Conservation (phyloP, 1,139 yeast species). For the Suhomyces wounanorum region DNA sequence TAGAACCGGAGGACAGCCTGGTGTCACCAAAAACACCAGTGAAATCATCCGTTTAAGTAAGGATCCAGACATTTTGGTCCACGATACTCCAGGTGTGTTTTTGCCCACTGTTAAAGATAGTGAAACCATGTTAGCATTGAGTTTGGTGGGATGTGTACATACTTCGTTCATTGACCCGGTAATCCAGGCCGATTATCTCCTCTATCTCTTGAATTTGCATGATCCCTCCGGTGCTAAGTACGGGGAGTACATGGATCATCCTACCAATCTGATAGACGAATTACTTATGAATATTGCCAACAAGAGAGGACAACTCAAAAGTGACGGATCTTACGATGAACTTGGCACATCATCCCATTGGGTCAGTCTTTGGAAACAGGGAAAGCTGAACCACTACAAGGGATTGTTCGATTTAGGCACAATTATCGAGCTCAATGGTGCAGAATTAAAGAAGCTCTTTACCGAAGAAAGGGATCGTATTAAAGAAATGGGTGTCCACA, state of each 20-base stretch:
- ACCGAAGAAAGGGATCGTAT: slow-evolving; percentile 37
- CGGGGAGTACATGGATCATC: slow-evolving; percentile 52
- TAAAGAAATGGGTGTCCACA: slow-evolving; percentile 29
- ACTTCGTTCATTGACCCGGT: slow-evolving; percentile 75
- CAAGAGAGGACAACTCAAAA: slow-evolving; percentile 36
- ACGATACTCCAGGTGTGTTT: slow-evolving; percentile 94
- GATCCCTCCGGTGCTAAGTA: slow-evolving; percentile 50
- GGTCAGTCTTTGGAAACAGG: slow-evolving; percentile 69
- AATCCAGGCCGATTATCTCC: slow-evolving; percentile 81
- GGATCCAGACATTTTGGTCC: slow-evolving; percentile 68
- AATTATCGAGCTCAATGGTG: slow-evolving; percentile 31
- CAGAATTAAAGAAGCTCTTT: slow-evolving; percentile 27
- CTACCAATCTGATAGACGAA: slow-evolving; percentile 74
- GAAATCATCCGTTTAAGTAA: slow-evolving; percentile 67
- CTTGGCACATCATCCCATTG: slow-evolving; percentile 68
- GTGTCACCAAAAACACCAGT: slow-evolving; percentile 81
- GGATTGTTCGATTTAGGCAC: slow-evolving; percentile 44
- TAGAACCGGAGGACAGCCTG: slow-evolving; percentile 84
- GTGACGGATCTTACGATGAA: slow-evolving; percentile 50
- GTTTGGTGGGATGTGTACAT: slow-evolving; percentile 79
- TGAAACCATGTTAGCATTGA: slow-evolving; percentile 74
- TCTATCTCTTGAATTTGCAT: slow-evolving; percentile 71
- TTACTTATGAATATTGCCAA: slow-evolving; percentile 59
- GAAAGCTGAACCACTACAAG: slow-evolving; percentile 37
- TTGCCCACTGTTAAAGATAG: slow-evolving; percentile 70